Percentiles rank a stretch among this genome's conserved stretches.
phyloP scores from a whole-genome alignment of 2,329 filamentous ascomycete species.

The Ceratocystis destructans region DNA sequence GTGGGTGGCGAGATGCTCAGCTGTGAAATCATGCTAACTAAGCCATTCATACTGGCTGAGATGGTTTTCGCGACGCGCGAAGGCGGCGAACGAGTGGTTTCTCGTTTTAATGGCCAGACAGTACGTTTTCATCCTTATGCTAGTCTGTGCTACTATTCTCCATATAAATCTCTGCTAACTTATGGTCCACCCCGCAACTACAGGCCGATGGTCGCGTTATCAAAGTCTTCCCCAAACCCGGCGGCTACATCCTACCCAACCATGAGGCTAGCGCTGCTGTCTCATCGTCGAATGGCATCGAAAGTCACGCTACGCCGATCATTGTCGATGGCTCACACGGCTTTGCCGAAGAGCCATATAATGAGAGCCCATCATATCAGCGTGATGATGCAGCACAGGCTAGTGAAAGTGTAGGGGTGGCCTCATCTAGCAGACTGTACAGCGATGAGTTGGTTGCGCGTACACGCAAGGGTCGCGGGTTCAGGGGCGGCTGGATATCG shows the following conservation, averaged over 20 bases:
- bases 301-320: slow-evolving; percentile 21
- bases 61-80: slow-evolving; percentile 59
- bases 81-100: slow-evolving; percentile 60
- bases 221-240: slow-evolving; percentile 56
- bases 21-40: slow-evolving; percentile 53
- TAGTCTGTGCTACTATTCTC: background rate
- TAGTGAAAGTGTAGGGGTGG: background rate
- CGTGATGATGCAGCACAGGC: slow-evolving; percentile 4
- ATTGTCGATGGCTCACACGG: slow-evolving; percentile 42
- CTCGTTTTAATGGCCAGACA: slow-evolving; percentile 65
- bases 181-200: slow-evolving; percentile 10
- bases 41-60: slow-evolving; percentile 63
- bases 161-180: background rate
- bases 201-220: slow-evolving; percentile 62
- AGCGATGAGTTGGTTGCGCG: slow-evolving; percentile 34
- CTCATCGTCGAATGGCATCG: slow-evolving; percentile 22
- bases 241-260: slow-evolving; percentile 27
- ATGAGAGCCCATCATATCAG: slow-evolving; percentile 21
- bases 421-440: slow-evolving; percentile 31
- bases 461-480: slow-evolving; percentile 22
- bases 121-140: slow-evolving; percentile 31
- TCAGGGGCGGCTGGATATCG: slow-evolving; percentile 1
- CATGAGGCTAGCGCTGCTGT: slow-evolving; percentile 23
- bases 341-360: slow-evolving; percentile 35
- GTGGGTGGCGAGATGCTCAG: slow-evolving; percentile 54